Evolutionary conservation across 192 early-diverging fungal genomes (phyloP).

Genomic region (Umbelopsis sp.): DNA sequence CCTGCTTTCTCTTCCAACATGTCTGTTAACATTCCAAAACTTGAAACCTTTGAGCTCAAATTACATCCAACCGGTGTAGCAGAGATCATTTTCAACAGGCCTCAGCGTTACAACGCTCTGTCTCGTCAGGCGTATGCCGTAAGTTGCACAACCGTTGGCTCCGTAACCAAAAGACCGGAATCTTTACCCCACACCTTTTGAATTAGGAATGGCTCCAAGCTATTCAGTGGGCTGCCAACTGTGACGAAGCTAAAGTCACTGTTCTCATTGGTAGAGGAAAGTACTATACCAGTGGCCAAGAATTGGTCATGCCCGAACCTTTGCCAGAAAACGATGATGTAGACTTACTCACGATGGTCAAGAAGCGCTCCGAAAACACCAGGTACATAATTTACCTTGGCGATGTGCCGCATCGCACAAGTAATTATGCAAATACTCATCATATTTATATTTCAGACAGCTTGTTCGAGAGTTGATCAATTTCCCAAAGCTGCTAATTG

Average conservation of each 20-base stretch:
- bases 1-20: conserved; percentile 3
- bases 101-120: conserved; percentile 58
- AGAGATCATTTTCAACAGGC: conserved; percentile 63
- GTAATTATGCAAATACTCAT: background rate
- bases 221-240: conserved; percentile 51
- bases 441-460: background rate
- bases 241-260: conserved; percentile 49
- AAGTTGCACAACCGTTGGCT: background rate
- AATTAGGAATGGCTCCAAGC: conserved; percentile 57
- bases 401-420: background rate
- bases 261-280: conserved; percentile 64
- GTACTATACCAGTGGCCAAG: conserved; percentile 64
- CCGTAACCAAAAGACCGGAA: background rate
- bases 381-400: conserved; percentile 18
- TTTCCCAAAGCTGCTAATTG: conserved; percentile 68
- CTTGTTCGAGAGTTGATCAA: conserved; percentile 44
- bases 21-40: conserved; percentile 25
- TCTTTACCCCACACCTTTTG: background rate
- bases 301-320: conserved; percentile 19
- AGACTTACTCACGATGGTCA: background rate
- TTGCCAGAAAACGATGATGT: background rate
- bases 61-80: conserved; percentile 53
- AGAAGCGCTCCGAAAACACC: conserved; percentile 27
- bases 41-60: conserved; percentile 47
- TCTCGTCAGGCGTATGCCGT: conserved; percentile 51